A percentile compares a stretch with the other conserved stretches of the same genome.
phyloP scores from a whole-genome alignment of 495 filamentous ascomycete species.

The Xylaria grammica region DNA sequence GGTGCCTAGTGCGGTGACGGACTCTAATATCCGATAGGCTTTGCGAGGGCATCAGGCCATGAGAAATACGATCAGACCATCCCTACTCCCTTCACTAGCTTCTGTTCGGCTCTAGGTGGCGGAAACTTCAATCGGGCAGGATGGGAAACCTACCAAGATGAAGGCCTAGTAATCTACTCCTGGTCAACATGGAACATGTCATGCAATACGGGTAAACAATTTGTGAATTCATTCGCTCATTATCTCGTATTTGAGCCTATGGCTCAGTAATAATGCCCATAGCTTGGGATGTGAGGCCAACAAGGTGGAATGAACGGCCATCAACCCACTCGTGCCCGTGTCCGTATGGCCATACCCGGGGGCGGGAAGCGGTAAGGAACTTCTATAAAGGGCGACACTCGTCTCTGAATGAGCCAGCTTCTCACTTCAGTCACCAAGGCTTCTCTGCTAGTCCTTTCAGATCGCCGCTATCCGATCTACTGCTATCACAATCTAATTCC shows the following conservation, averaged over 20 bases:
- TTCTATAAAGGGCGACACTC: slow-evolving; percentile 8
- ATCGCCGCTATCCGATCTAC: neutral
- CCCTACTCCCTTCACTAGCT: neutral
- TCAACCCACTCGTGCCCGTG: neutral
- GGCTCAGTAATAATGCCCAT: slow-evolving; percentile 15
- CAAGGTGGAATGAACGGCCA: neutral
- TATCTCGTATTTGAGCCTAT: neutral
- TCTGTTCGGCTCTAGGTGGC: neutral
- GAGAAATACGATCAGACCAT: neutral
- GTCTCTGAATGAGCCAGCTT: neutral
- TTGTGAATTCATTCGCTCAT: neutral
- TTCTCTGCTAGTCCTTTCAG: neutral
- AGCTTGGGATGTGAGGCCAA: neutral
- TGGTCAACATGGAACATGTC: neutral
- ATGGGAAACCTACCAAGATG: neutral
- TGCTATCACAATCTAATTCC: neutral
- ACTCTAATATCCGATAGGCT: too few species aligned
- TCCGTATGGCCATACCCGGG: neutral
- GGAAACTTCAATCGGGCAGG: slow-evolving; percentile 17
- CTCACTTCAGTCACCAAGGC: slow-evolving; percentile 5
- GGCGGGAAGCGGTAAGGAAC: neutral
- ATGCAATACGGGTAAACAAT: neutral
- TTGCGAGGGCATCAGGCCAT: neutral
- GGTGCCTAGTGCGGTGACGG: too few species aligned
- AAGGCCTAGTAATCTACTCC: neutral